A percentile compares a stretch with the other conserved stretches of the same genome.
phyloP scores from a whole-genome alignment of 2,329 filamentous ascomycete genomes.

The Reticulascus tulasneorum region DNA sequence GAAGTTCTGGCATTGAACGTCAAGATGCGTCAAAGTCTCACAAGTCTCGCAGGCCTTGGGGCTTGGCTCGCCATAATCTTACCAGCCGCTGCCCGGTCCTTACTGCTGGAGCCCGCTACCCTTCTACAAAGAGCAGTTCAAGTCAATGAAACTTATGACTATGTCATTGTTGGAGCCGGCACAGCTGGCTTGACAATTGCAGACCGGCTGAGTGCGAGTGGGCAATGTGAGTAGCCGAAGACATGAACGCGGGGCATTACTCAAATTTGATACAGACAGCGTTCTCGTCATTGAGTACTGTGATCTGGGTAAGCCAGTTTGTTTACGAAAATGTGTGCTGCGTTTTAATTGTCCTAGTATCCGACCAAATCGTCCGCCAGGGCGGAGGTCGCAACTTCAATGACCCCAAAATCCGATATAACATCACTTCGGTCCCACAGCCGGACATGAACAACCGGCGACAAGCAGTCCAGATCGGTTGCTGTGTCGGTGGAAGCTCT shows the following conservation, averaged over 20 bases:
- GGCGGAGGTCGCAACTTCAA: slow-evolving; percentile 6
- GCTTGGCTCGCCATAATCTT: too few species aligned
- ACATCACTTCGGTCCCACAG: slow-evolving; percentile 24
- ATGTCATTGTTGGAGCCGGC: slow-evolving; percentile 37
- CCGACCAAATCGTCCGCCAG: slow-evolving; percentile 2
- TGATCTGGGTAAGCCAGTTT: slow-evolving; percentile 3
- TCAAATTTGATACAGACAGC: slow-evolving; percentile 4
- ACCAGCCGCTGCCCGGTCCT: background rate
- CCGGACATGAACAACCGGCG: slow-evolving; percentile 19
- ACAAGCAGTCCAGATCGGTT: slow-evolving; percentile 23
- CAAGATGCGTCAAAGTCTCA: too few species aligned
- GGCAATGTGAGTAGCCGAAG: slow-evolving; percentile 19
- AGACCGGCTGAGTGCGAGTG: slow-evolving; percentile 25
- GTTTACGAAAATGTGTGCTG: background rate
- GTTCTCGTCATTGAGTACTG: slow-evolving; percentile 13
- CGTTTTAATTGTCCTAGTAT: background rate
- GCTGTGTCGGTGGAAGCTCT: slow-evolving; percentile 33
- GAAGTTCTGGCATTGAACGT: too few species aligned
- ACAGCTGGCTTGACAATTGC: slow-evolving; percentile 37
- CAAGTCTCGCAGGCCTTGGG: too few species aligned
- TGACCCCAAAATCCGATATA: slow-evolving; percentile 17
- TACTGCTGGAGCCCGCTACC: background rate
- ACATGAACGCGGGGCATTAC: rapidly evolving
- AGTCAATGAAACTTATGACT: slow-evolving; percentile 16
- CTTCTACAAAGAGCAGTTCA: slow-evolving; percentile 2